Evolutionary conservation across 495 filamentous ascomycete species (phyloP).

Genomic region (Penicillium ochrochloron): DNA sequence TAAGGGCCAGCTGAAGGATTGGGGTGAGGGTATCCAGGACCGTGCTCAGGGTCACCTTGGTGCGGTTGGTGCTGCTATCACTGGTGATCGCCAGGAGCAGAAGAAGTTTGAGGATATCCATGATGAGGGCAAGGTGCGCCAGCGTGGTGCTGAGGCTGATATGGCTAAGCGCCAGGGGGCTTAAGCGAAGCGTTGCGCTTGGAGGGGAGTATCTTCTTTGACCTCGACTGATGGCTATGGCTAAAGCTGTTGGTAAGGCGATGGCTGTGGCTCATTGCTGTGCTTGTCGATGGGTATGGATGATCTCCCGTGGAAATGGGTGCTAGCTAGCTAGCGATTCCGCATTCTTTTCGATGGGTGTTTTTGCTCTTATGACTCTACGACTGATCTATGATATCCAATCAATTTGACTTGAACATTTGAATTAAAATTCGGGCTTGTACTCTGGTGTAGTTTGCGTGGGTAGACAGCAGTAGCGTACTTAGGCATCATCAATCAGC

Average conservation of each 20-base stretch:
- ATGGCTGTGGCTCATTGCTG: not conserved
- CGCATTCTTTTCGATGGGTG: slow-evolving; percentile 9
- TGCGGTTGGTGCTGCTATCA: slow-evolving; percentile 67
- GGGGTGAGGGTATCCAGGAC: slow-evolving; percentile 69
- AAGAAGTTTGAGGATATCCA: slow-evolving; percentile 66
- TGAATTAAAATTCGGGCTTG: not conserved
- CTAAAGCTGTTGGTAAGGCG: not conserved
- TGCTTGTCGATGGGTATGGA: not conserved
- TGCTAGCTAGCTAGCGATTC: not conserved
- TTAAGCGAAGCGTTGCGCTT: slow-evolving; percentile 12
- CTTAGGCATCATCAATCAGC: too few relatives aligned
- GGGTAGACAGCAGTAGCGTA: not conserved
- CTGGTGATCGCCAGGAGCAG: slow-evolving; percentile 70
- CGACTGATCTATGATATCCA: slow-evolving; percentile 28
- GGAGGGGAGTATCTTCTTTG: not conserved
- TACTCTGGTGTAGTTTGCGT: not conserved
- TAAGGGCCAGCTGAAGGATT: slow-evolving; percentile 79
- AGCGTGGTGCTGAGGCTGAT: slow-evolving; percentile 84
- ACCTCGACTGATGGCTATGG: not conserved
- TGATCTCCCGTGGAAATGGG: not conserved
- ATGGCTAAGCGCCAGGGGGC: slow-evolving; percentile 66
- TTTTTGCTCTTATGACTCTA: slow-evolving; percentile 25
- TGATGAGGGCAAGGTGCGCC: slow-evolving; percentile 82
- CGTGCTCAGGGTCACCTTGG: slow-evolving; percentile 76
- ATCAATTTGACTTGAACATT: slow-evolving; percentile 16